phyloP scores from a whole-genome alignment of 306 rosid species.

The Trifolium subterraneum region DNA sequence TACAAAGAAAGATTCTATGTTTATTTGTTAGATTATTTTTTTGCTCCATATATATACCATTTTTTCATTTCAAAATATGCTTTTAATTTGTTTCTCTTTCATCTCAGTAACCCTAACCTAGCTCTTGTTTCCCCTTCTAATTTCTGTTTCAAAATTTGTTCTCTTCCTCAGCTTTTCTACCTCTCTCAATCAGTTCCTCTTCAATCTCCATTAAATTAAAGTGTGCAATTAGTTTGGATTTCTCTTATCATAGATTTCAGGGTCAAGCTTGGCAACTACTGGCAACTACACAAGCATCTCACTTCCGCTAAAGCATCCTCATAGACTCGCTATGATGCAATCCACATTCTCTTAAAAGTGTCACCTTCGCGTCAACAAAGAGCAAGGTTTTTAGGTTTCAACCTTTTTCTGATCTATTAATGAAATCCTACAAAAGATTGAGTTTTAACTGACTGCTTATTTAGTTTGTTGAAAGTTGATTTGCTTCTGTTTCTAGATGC shows the following conservation, averaged over 20 bases:
- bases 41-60: too few species aligned
- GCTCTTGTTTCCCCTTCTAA: background rate
- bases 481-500: too few species aligned
- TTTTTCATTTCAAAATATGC: too few species aligned
- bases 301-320: background rate
- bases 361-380: background rate
- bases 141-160: background rate
- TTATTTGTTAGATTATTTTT: too few species aligned
- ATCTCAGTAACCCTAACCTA: background rate
- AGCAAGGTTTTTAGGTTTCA: too few species aligned
- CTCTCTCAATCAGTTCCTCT: background rate
- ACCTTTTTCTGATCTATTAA: too few species aligned
- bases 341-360: background rate
- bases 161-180: background rate
- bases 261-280: background rate
- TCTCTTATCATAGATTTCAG: background rate
- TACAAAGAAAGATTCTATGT: too few species aligned
- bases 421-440: background rate
- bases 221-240: background rate
- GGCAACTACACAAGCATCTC: background rate
- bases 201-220: background rate
- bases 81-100: too few species aligned
- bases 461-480: background rate
- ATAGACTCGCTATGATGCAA: background rate
- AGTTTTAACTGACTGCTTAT: background rate